Evolutionary conservation across 2,329 filamentous ascomycete species (phyloP), one percentile per base, ranked within the genome.

Genomic region (Cyphellophora attinorum): DNA sequence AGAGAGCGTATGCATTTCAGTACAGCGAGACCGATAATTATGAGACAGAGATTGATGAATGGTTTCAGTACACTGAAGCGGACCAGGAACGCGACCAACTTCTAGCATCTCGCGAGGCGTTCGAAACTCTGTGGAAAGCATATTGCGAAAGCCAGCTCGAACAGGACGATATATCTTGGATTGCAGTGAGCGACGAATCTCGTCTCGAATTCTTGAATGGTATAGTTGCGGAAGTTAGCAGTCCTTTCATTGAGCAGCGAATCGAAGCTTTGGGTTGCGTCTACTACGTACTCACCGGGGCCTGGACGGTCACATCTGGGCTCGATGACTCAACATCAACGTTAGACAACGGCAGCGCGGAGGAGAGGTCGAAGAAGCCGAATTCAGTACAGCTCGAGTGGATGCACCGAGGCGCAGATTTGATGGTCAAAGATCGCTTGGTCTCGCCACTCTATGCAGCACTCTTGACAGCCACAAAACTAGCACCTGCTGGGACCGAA

Each of bases 1-100:
- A 80, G 32, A 67, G 72, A 28, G 76, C 77, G 8, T 98, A 98
- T 65, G 86, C 91, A 41, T 98, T 94, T 55, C 74, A 74, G 44
- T 89, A 89, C 61, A 65, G 72, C 16, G 82, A 89, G 57, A 72
- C 73, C 37, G 78, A 79, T 14, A 65, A 76, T 1, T 80, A 93
- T 49, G 76, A 83, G 12, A 85, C 91, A 44, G 91, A 98, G 64
- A 70, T 98, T 31, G 85, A 96, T 55, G 91, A 98, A 62, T 98
- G 91, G 91, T 98, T 98, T 59, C 78, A 81, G 34, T 95, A 96
- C 60, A 81, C 82, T 49, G 79, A 85, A 42, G 21, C 42, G 13
- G 45, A 49, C 15, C 82, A 83, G 59, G 88, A 96, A 55, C 83
- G 84, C 61, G 72, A 80, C 30, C 79, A 88, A 51, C 67, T 95